phyloP scores from a whole-genome alignment of 805 yeast genomes.

The Kuraishia hungarica region DNA sequence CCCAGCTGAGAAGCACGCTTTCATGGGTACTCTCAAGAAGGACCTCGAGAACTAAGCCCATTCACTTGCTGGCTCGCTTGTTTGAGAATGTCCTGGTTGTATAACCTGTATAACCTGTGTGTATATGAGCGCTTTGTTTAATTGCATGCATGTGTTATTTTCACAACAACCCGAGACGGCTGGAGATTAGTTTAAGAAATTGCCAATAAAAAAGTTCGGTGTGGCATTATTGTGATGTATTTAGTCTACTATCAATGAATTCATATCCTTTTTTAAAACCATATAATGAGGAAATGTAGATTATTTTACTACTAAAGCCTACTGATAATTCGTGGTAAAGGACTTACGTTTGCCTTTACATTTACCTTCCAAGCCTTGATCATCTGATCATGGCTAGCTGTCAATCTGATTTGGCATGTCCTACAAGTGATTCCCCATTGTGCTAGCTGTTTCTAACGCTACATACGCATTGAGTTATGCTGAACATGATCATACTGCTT shows the following conservation, averaged over 20 bases:
- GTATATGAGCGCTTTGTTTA: neutral
- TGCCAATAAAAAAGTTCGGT: neutral
- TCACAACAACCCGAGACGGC: neutral
- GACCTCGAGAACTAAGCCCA: constrained; percentile 46
- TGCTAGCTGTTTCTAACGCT: no score
- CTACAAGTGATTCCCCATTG: no score
- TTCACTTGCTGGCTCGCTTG: neutral
- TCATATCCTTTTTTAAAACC: neutral
- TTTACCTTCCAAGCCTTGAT: no score
- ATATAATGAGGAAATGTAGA: no score
- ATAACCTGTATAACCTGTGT: no score
- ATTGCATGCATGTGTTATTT: neutral
- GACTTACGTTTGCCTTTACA: no score
- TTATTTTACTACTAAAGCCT: no score
- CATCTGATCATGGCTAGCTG: no score
- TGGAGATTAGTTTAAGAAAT: neutral
- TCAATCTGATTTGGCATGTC: no score
- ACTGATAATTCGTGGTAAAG: no score
- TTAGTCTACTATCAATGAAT: neutral
- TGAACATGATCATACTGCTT: no score
- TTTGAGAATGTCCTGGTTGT: neutral
- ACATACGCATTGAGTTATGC: no score
- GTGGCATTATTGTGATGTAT: neutral
- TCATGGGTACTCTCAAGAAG: constrained; percentile 99
- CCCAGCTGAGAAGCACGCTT: constrained; percentile 99